Percentiles rank a stretch among this genome's conserved stretches.
phyloP scores from a whole-genome alignment of 2,329 filamentous ascomycete genomes.

The Stachybotrys echinatus region DNA sequence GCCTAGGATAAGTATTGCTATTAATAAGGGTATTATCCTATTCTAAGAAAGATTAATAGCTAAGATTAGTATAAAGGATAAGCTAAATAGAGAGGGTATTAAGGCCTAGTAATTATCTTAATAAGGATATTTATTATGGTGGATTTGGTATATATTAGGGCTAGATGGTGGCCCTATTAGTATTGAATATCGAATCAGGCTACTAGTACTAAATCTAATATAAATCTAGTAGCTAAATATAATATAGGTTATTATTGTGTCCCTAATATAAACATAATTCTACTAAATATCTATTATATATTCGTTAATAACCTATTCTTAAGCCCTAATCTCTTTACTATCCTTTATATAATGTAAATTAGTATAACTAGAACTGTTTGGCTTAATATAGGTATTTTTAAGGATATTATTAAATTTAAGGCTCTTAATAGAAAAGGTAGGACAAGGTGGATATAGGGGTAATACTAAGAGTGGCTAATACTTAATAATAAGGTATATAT shows the following conservation, averaged over 20 bases:
- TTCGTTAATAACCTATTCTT: not conserved
- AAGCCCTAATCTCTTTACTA: not conserved
- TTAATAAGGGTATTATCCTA: not conserved
- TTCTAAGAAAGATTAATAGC: not conserved
- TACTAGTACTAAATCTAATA: no score
- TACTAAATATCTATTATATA: not conserved
- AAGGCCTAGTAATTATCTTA: not conserved
- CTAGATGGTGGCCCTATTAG: not conserved
- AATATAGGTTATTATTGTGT: no score
- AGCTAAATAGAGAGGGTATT: not conserved
- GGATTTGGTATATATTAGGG: not conserved
- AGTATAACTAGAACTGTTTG: not conserved
- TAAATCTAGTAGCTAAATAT: no score
- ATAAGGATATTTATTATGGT: not conserved
- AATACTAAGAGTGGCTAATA: not conserved
- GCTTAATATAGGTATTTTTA: not conserved
- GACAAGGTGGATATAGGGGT: not conserved
- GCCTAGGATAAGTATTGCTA: not conserved
- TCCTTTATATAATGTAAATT: not conserved
- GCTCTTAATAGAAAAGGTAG: not conserved
- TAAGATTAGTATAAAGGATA: not conserved
- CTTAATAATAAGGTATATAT: slow-evolving; percentile 1
- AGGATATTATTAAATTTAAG: not conserved
- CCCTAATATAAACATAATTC: not conserved
- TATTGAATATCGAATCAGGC: no score